Evolutionary conservation across 2,329 filamentous ascomycete genomes (phyloP), one percentile per base, ranked within the genome.

Genomic region (Drechslerella dactyloides): DNA sequence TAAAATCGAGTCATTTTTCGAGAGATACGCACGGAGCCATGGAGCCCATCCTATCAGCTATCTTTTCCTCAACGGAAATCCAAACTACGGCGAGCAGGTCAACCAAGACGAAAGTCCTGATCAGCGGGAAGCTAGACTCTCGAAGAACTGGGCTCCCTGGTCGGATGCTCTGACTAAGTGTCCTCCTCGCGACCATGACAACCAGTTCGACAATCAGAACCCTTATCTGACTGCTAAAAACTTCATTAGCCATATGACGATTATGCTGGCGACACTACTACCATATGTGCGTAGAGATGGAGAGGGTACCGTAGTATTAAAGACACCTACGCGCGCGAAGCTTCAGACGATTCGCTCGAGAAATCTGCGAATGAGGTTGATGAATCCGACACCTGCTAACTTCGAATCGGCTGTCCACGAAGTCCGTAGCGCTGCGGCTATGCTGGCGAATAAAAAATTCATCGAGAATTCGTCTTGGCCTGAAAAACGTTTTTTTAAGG

Each of bases 101-200:
- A 3, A 64, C 13, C 2, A 6, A 1, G 30, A 51, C 0, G 68
- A 72, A 42, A 5, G 11, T 2, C n/a, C n/a, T 2, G 13, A 7
- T 1, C 1, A 7, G 8, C 50, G 60, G 24, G 8, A 52, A 10
- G 3, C 27, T 7, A 37, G 68, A 2, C 30, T 72, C 1, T 23
- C 46, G 21, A 64, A 61, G 24, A 58, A 65, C 21, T 72, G 68
- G 68, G 40, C 55, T n/a, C 68, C 68, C 10, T 72, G 56, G n/a
- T 15, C 1, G 27, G 60, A 55, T 7, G 56, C 68, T 2, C 51
- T 72, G 11, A 19, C 33, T 7, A 35, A 10, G 2, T 51, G 48
- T n/a, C 44, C 48, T 11, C 23, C 15, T 30, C 44, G 52, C 1
- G 30, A 65, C 44, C 15, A 37, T 7, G 24, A 1, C 11, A 60